A percentile compares a stretch with the other conserved stretches of the same genome.
phyloP scores from a whole-genome alignment of 2,329 filamentous ascomycete species.

The Zopfia rhizophila region DNA sequence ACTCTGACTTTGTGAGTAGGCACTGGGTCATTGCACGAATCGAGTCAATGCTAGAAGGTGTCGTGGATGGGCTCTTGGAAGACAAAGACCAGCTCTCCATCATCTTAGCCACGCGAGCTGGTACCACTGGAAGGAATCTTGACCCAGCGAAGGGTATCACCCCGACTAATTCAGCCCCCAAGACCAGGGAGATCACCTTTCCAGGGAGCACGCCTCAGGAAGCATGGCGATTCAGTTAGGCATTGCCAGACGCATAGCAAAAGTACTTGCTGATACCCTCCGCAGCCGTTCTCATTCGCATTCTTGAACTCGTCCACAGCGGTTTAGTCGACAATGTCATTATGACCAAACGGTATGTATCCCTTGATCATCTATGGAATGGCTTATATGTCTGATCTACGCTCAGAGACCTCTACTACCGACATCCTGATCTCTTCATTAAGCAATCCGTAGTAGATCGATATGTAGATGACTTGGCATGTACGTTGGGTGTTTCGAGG shows the following conservation, averaged over 20 bases:
- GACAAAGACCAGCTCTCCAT: slow-evolving; percentile 60
- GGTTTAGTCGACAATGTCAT: slow-evolving; percentile 59
- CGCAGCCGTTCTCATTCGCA: slow-evolving; percentile 64
- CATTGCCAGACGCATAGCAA: slow-evolving; percentile 12
- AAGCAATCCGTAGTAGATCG: slow-evolving; percentile 75
- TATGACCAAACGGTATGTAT: slow-evolving; percentile 65
- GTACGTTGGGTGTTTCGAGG: slow-evolving; percentile 72
- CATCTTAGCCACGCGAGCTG: slow-evolving; percentile 54
- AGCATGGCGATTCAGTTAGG: slow-evolving; percentile 67
- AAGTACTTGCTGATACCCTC: slow-evolving; percentile 17
- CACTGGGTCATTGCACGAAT: slow-evolving; percentile 62
- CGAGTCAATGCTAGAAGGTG: slow-evolving; percentile 64
- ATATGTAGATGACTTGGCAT: slow-evolving; percentile 78
- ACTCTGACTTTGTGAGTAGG: slow-evolving; percentile 26
- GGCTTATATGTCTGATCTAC: slow-evolving; percentile 16
- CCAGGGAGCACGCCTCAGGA: slow-evolving; percentile 66
- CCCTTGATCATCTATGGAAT: neutral
- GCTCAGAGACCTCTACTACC: slow-evolving; percentile 80
- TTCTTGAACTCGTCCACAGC: slow-evolving; percentile 66
- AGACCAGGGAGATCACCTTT: slow-evolving; percentile 54
- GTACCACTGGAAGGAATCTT: slow-evolving; percentile 30
- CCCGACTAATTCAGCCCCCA: slow-evolving; percentile 23
- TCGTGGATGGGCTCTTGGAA: slow-evolving; percentile 64
- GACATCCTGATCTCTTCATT: slow-evolving; percentile 76
- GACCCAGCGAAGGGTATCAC: slow-evolving; percentile 6